Evolutionary conservation across 2,329 filamentous ascomycete species (phyloP).

Genomic region (Penicillium sp.): DNA sequence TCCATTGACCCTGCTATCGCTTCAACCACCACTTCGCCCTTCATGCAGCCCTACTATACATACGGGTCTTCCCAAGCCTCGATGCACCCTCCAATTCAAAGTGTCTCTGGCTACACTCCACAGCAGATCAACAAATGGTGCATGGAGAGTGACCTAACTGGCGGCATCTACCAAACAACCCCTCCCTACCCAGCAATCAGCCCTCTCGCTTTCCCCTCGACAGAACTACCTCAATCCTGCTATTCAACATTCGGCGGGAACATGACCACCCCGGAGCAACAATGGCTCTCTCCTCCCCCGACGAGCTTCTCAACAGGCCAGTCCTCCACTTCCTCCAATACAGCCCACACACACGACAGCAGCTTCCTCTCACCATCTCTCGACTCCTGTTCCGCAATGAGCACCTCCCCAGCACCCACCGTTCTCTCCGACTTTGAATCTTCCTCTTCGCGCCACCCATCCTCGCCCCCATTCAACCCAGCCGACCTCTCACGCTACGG

Average conservation of each 20-base stretch:
- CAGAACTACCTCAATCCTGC: constrained; percentile 14
- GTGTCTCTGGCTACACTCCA: constrained; percentile 21
- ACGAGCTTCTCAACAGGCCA: constrained; percentile 3
- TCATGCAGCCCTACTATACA: constrained; percentile 26
- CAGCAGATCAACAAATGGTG: constrained; percentile 33
- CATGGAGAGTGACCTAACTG: constrained; percentile 25
- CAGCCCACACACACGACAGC: constrained; percentile 10
- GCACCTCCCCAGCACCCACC: constrained; percentile 23
- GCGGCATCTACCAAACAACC: constrained; percentile 18
- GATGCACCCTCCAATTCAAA: constrained; percentile 5
- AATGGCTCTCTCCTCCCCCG: constrained; percentile 21
- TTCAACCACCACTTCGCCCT: constrained; percentile 18
- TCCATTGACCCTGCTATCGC: constrained; percentile 16
- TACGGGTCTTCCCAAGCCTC: constrained; percentile 8
- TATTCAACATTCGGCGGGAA: constrained; percentile 18
- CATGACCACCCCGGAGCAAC: constrained; percentile 15
- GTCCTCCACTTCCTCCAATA: constrained; percentile 11
- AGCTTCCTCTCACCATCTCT: constrained; percentile 27
- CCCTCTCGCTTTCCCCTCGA: constrained; percentile 16
- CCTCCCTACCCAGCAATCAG: constrained; percentile 14
- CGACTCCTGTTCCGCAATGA: constrained; percentile 20
- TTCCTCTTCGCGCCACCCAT: constrained; percentile 16
- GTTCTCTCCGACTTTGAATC: constrained; percentile 28
- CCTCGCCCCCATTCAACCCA: constrained; percentile 23
- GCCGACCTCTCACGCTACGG: constrained; percentile 43